Evolutionary conservation across 192 early-diverging fungal species (phyloP).

Genomic region (Coemansia furcata): DNA sequence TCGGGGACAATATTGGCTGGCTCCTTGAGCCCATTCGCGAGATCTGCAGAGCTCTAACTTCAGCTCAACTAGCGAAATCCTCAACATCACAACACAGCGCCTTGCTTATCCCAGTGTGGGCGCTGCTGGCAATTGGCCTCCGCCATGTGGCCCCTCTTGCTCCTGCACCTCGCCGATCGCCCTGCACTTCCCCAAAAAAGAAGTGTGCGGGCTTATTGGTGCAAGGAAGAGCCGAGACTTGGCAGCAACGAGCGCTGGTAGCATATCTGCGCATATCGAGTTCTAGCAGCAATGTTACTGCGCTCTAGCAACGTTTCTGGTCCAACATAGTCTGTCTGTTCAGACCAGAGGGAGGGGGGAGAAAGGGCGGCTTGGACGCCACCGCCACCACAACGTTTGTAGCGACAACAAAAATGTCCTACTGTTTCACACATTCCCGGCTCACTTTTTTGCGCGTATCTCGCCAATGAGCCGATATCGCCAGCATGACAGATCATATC

Average conservation of each 20-base stretch:
- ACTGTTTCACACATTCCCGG: not conserved
- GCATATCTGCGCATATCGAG: not conserved
- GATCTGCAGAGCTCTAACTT: slow-evolving; percentile 5
- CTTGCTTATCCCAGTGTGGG: not conserved
- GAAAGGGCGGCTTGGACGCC: not conserved
- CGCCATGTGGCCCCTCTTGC: not conserved
- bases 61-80: not conserved
- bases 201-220: not conserved
- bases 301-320: not conserved
- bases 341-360: not conserved
- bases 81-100: not conserved
- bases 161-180: slow-evolving; percentile 9
- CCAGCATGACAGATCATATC: not conserved
- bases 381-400: not conserved
- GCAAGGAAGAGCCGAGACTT: not conserved
- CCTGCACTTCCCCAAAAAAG: slow-evolving; percentile 1
- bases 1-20: not conserved
- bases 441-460: not conserved
- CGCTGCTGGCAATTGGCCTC: not conserved
- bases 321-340: not conserved
- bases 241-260: not conserved
- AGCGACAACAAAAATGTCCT: not conserved
- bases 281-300: not conserved
- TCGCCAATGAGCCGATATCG: not conserved
- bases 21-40: not conserved